A percentile compares a stretch with the other conserved stretches of the same genome.
Conservation (phyloP, 768 basidiomycete species). For the Pleurotus tuber-regium region DNA sequence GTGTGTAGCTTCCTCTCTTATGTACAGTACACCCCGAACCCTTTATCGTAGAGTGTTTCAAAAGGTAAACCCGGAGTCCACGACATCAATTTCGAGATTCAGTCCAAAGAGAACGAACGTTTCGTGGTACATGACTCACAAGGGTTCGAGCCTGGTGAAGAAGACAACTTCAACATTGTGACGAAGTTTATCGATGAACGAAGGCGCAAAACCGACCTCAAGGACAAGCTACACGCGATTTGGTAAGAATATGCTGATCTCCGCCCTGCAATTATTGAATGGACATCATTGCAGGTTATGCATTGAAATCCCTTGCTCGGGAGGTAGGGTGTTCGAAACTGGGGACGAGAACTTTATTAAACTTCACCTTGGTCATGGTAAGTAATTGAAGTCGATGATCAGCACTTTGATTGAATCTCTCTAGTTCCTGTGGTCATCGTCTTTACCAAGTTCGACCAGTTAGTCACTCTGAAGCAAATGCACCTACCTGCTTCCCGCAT, state of each 20-base stretch:
- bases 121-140: slow-evolving; percentile 29
- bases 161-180: slow-evolving; percentile 21
- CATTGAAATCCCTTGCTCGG: slow-evolving; percentile 24
- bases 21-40: not conserved
- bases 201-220: slow-evolving; percentile 15
- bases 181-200: slow-evolving; percentile 21
- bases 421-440: slow-evolving; percentile 30
- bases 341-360: slow-evolving; percentile 25
- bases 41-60: slow-evolving; percentile 16
- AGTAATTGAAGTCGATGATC: not conserved
- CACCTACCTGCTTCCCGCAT: not conserved
- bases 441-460: slow-evolving; percentile 31
- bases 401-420: not conserved
- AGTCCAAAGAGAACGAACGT: slow-evolving; percentile 21
- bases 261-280: not conserved
- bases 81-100: slow-evolving; percentile 25
- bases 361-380: slow-evolving; percentile 17
- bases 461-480: slow-evolving; percentile 14
- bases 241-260: slow-evolving; percentile 20
- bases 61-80: slow-evolving; percentile 19
- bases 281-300: slow-evolving; percentile 23
- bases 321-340: slow-evolving; percentile 20
- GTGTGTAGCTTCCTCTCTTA: slow-evolving; percentile 11
- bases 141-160: slow-evolving; percentile 27
- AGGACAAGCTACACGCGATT: slow-evolving; percentile 27